phyloP scores from a whole-genome alignment of 352 stramenopile genomes.

The Peronospora tabacina region DNA sequence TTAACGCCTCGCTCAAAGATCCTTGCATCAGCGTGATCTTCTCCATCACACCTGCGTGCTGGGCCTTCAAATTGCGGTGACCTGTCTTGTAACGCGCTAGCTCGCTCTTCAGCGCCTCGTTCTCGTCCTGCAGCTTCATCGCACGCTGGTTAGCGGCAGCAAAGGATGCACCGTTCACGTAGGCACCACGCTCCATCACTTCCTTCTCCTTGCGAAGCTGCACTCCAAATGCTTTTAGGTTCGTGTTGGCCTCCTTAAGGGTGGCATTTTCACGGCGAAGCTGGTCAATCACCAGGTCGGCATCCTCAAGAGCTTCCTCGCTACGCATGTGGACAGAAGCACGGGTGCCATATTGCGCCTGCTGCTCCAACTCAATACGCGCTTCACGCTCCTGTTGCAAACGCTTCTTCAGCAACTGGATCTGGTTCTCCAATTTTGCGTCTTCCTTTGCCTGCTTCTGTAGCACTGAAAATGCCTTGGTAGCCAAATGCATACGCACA shows the following conservation, averaged over 20 bases:
- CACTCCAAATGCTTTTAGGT: constrained; percentile 76
- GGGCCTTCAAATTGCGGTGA: constrained; percentile 73
- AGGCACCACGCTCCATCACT: constrained; percentile 81
- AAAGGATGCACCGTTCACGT: constrained; percentile 83
- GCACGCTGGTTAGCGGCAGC: constrained; percentile 77
- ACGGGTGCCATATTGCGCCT: constrained; percentile 49
- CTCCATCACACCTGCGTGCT: constrained; percentile 75
- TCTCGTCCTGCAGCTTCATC: constrained; percentile 80
- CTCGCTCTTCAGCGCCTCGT: constrained; percentile 67
- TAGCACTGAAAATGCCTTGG: constrained; percentile 63
- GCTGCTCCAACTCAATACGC: constrained; percentile 73
- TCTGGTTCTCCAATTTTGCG: constrained; percentile 94
- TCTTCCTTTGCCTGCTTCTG: constrained; percentile 89
- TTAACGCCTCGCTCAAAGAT: constrained; percentile 61
- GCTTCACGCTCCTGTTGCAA: constrained; percentile 87
- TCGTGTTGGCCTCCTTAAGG: constrained; percentile 78
- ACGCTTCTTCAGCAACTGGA: constrained; percentile 87
- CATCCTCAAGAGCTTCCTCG: constrained; percentile 69
- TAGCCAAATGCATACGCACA: constrained; percentile 72
- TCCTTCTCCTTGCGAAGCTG: constrained; percentile 87
- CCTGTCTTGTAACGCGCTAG: constrained; percentile 77
- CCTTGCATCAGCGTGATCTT: constrained; percentile 75
- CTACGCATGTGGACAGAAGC: constrained; percentile 75
- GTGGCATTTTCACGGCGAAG: constrained; percentile 68
- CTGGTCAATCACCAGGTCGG: constrained; percentile 80